Evolutionary conservation across 345 rosid species (phyloP).

Genomic region (Citrus trifoliata): DNA sequence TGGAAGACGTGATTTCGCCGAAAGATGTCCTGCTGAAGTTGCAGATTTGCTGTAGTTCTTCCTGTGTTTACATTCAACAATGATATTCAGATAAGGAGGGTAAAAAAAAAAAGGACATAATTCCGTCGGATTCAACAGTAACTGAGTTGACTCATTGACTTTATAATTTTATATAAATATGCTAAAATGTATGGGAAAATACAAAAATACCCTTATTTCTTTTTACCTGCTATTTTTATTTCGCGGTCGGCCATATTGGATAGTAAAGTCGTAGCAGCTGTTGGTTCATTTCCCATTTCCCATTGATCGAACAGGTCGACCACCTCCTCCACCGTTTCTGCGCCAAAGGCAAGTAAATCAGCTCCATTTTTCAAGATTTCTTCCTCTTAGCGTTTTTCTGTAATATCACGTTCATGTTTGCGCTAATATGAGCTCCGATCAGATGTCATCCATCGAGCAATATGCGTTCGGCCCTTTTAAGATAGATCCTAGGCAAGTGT

Average conservation of each 20-base stretch:
- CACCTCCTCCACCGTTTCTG: neutral
- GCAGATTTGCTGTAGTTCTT: no score
- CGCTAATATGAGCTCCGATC: conserved; percentile 20
- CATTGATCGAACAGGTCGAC: neutral
- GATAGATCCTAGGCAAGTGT: conserved; percentile 71
- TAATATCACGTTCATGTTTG: neutral
- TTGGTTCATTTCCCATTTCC: conserved; percentile 4
- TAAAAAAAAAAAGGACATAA: no score
- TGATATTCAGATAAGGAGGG: no score
- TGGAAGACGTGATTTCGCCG: no score
- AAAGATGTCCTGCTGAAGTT: no score
- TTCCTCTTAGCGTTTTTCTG: neutral
- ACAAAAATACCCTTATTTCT: no score
- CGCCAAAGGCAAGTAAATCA: conserved; percentile 14
- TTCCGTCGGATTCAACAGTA: no score
- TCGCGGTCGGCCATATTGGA: neutral
- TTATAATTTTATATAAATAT: no score
- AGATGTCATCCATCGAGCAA: conserved; percentile 22
- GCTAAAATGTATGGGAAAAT: no score
- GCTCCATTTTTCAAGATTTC: neutral
- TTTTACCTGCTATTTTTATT: no score
- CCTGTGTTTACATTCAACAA: no score
- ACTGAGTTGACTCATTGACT: no score
- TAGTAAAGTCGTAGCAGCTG: conserved; percentile 2
- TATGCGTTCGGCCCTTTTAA: conserved; percentile 68